These are phyloP conservation scores for Hymenoscyphus salicellus DNA, from an alignment of 2,329 filamentous ascomycete genomes.

Conservation along the genomic window DNA sequence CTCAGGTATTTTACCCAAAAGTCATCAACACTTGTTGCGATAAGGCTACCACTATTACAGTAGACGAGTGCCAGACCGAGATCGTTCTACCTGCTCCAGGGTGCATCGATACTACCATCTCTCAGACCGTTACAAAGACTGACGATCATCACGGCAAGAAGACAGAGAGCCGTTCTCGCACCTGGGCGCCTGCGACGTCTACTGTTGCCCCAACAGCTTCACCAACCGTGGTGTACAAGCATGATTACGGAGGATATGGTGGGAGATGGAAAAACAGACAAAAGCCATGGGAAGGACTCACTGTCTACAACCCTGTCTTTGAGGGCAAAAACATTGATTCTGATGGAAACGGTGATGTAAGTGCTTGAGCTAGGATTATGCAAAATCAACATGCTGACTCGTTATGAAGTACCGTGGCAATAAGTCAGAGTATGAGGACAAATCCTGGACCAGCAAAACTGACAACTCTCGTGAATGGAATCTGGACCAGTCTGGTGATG, in stretches of 20 bases:
- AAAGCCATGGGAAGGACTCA: not conserved
- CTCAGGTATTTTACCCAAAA: not conserved
- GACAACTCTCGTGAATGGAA: not conserved
- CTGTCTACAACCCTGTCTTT: not conserved
- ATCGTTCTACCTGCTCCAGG: not conserved
- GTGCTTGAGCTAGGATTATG: not conserved
- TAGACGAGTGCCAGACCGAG: not conserved
- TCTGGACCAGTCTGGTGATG: not conserved
- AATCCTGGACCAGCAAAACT: not conserved
- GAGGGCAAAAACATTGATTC: slow-evolving; percentile 1
- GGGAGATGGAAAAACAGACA: not conserved
- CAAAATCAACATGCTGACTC: not conserved
- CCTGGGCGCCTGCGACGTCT: too few species aligned
- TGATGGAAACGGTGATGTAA: not conserved
- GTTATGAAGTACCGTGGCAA: not conserved
- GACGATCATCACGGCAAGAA: not conserved
- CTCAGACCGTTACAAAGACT: not conserved
- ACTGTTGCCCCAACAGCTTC: not conserved
- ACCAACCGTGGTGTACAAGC: not conserved
- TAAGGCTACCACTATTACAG: not conserved
- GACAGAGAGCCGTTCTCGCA: not conserved
- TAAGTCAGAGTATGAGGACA: not conserved
- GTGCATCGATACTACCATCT: not conserved
- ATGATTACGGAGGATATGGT: not conserved
- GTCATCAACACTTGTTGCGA: not conserved